phyloP scores from a whole-genome alignment of 2,329 filamentous ascomycete species.

The Xylariales sp. region DNA sequence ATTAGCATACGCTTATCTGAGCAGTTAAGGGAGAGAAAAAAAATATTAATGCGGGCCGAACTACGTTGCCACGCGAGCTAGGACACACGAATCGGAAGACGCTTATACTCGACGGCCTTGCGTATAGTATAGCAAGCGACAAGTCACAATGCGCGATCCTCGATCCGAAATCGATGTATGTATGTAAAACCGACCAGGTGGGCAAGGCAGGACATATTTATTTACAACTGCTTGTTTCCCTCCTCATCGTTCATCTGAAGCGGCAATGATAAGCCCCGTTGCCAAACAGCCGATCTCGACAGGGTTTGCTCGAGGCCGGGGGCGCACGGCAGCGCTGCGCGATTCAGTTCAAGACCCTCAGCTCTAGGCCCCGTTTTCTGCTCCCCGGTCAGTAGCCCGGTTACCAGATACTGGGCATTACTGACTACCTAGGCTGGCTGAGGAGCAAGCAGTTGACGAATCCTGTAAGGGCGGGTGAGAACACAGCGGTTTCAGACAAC shows the following conservation, averaged over 20 bases:
- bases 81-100: constrained; percentile 15
- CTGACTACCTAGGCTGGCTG: background rate
- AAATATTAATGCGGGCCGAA: constrained; percentile 20
- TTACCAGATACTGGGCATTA: constrained; percentile 32
- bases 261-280: constrained; percentile 23
- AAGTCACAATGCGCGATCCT: constrained; percentile 15
- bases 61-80: constrained; percentile 22
- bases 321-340: constrained; percentile 6
- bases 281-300: constrained; percentile 20
- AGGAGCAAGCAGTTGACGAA: constrained; percentile 8
- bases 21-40: constrained; percentile 9
- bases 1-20: background rate
- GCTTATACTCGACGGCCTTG: constrained; percentile 9
- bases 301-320: constrained; percentile 17
- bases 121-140: constrained; percentile 6
- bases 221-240: background rate
- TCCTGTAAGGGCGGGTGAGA: constrained; percentile 3
- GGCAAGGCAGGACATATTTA: constrained; percentile 16
- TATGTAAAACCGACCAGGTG: background rate
- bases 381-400: constrained; percentile 6
- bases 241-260: constrained; percentile 1
- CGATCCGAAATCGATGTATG: constrained; percentile 15
- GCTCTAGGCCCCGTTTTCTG: constrained; percentile 5
- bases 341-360: constrained; percentile 24
- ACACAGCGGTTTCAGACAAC: constrained; percentile 14